Conservation (phyloP, 306 rosid species). For the Betula pendula region DNA sequence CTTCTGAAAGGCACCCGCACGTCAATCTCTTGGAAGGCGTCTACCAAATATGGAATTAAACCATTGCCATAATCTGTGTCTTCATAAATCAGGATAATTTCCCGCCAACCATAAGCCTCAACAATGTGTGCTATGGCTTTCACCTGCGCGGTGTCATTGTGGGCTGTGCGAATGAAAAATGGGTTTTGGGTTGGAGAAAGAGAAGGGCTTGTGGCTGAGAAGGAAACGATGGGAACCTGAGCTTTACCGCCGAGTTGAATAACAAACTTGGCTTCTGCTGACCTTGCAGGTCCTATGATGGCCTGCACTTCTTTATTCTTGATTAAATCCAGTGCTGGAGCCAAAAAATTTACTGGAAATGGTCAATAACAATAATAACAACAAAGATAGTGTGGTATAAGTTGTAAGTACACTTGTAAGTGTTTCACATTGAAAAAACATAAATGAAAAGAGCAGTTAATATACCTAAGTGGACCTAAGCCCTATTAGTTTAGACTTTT, state of each 20-base stretch:
- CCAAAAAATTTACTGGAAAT: background rate
- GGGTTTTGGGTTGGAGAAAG: conserved; percentile 33
- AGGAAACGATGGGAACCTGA: conserved; percentile 34
- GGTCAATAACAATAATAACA: background rate
- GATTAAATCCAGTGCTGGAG: conserved; percentile 29
- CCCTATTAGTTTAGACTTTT: too few relatives aligned
- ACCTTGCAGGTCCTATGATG: conserved; percentile 36
- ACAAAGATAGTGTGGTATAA: too few relatives aligned
- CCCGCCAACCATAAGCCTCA: conserved; percentile 31
- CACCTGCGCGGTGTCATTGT: conserved; percentile 26
- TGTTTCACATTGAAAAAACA: too few relatives aligned
- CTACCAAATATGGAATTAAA: conserved; percentile 32
- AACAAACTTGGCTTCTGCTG: conserved; percentile 36
- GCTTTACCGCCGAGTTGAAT: conserved; percentile 27
- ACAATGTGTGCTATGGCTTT: conserved; percentile 33
- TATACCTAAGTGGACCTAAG: too few relatives aligned
- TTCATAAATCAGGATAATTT: conserved; percentile 40
- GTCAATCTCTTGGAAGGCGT: conserved; percentile 27
- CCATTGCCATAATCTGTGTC: conserved; percentile 44
- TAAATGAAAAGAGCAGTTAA: too few relatives aligned
- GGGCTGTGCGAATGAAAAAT: conserved; percentile 35
- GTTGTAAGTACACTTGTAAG: too few relatives aligned
- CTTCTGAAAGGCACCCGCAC: conserved; percentile 21
- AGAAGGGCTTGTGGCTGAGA: conserved; percentile 42
- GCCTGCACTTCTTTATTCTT: conserved; percentile 34